Conservation (phyloP, 345 rosid species). For the Stellera chamaejasme region DNA sequence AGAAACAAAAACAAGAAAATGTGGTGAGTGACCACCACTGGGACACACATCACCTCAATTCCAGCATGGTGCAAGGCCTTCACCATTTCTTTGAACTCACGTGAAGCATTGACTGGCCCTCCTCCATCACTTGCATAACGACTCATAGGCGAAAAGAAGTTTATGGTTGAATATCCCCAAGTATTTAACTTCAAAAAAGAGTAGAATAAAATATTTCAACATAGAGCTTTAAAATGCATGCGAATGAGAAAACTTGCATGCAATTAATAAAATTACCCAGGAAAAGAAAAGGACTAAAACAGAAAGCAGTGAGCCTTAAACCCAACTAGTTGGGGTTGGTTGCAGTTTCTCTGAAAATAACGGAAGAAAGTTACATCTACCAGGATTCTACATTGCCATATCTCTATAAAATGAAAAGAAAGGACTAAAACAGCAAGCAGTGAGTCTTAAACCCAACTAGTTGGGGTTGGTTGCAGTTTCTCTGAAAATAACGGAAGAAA, state of each 20-base stretch:
- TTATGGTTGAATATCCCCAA: conserved; percentile 97
- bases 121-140: conserved; percentile 88
- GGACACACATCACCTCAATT: conserved; percentile 58
- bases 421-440: background rate
- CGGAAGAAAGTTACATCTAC: no score
- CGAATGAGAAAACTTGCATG: no score
- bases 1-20: background rate
- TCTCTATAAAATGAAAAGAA: no score
- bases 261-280: background rate
- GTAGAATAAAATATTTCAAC: background rate
- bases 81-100: conserved; percentile 90
- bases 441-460: no score
- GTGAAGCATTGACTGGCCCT: conserved; percentile 69
- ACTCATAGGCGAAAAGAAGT: conserved; percentile 96
- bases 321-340: no score
- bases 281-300: background rate
- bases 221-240: no score
- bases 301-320: background rate
- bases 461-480: background rate
- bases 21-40: background rate
- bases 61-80: conserved; percentile 88
- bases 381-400: no score
- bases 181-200: conserved; percentile 60
- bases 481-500: no score
- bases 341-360: background rate